A percentile compares a stretch with the other conserved stretches of the same genome.
Conservation (phyloP, 495 filamentous ascomycete species). For the Aspergillus nidulans region DNA sequence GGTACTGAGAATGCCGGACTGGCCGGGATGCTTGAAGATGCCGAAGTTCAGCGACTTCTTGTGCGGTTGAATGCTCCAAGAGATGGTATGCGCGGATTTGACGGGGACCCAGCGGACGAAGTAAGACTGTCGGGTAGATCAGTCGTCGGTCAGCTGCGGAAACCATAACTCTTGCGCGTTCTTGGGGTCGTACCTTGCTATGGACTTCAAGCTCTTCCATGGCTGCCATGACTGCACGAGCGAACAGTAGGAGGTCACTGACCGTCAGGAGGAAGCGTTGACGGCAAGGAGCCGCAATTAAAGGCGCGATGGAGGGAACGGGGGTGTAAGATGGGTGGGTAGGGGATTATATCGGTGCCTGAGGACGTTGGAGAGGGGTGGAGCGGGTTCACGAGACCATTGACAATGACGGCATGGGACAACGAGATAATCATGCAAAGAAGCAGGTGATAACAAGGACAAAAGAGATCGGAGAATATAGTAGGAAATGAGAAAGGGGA, state of each 20-base stretch:
- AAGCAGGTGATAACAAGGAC: not conserved
- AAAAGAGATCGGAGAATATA: not conserved
- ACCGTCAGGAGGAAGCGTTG: not conserved
- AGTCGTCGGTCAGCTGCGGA: constrained; percentile 5
- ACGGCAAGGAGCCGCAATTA: not conserved
- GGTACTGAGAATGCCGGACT: constrained; percentile 46
- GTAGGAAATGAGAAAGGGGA: not conserved
- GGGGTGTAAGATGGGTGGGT: not conserved
- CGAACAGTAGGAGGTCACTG: not conserved
- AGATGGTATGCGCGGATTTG: constrained; percentile 82
- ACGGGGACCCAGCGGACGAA: constrained; percentile 96
- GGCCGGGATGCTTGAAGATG: constrained; percentile 92
- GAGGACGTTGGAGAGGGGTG: not conserved
- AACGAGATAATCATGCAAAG: not conserved
- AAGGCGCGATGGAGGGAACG: not conserved
- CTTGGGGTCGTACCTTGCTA: constrained; percentile 69
- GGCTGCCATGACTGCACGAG: constrained; percentile 63
- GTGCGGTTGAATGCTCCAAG: constrained; percentile 95
- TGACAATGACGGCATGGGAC: not conserved
- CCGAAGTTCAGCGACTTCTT: constrained; percentile 98
- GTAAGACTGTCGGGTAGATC: constrained; percentile 65
- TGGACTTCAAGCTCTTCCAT: constrained; percentile 98
- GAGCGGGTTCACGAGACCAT: not conserved
- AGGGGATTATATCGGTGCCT: not conserved
- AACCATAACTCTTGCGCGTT: not conserved